Percentiles rank a stretch among this genome's conserved stretches.
These are phyloP conservation scores for Russula foetens DNA, from an alignment of 768 basidiomycete genomes.

Conservation along the genomic window DNA sequence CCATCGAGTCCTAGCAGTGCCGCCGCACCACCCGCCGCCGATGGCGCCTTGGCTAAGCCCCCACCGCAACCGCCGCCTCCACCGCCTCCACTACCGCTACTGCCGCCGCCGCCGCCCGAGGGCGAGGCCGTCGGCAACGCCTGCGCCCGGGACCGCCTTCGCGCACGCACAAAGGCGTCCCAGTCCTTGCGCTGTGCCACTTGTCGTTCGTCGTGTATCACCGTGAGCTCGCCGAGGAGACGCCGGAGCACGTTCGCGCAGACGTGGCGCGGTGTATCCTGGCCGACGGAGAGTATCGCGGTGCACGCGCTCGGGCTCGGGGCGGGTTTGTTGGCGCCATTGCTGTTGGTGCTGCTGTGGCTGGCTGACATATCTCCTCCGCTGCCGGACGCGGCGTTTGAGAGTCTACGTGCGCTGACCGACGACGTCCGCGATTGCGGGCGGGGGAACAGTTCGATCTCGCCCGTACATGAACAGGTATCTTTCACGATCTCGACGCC, in stretches of 20 bases:
- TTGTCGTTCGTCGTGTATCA: constrained; percentile 79
- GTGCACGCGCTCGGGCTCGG: constrained; percentile 28
- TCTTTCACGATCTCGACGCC: constrained; percentile 33
- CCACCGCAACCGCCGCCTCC: background rate
- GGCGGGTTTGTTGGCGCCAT: background rate
- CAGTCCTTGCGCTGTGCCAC: constrained; percentile 63
- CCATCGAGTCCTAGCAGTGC: constrained; percentile 60
- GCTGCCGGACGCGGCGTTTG: background rate
- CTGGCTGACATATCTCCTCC: background rate
- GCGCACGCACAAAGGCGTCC: constrained; percentile 69
- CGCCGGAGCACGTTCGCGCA: constrained; percentile 66
- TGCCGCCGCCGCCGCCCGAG: constrained; percentile 16
- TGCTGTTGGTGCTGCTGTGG: background rate
- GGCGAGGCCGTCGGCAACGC: constrained; percentile 25
- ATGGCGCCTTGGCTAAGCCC: background rate
- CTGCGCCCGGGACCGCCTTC: constrained; percentile 42
- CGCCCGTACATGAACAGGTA: constrained; percentile 35
- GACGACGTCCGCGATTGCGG: constrained; percentile 7
- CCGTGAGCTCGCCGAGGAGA: constrained; percentile 69
- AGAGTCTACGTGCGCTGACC: background rate
- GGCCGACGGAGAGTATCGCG: constrained; percentile 52
- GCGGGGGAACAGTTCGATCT: constrained; percentile 3
- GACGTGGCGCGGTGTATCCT: constrained; percentile 61
- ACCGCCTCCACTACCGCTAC: constrained; percentile 10
- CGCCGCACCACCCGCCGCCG: constrained; percentile 39